A percentile compares a stretch with the other conserved stretches of the same genome.
These are phyloP conservation scores for Achaetomiella virescens DNA, from an alignment of 495 filamentous ascomycete species.

Conservation along the genomic window DNA sequence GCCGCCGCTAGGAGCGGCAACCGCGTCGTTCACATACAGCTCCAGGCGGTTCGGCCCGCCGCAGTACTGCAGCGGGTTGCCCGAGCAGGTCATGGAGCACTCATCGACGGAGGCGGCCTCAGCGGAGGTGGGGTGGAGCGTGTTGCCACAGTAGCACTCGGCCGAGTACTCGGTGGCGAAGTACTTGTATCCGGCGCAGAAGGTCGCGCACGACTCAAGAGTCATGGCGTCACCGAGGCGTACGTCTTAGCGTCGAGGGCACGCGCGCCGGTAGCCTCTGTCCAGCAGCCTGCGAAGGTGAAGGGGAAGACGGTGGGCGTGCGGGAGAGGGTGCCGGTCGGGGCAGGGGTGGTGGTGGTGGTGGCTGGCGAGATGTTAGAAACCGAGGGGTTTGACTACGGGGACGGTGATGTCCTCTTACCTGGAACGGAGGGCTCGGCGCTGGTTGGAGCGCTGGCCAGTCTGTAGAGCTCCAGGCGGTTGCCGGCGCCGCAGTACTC, in stretches of 20 bases:
- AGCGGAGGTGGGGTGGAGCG: slow-evolving; percentile 26
- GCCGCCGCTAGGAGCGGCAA: slow-evolving; percentile 1
- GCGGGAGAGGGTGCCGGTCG: slow-evolving; percentile 28
- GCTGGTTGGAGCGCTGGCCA: slow-evolving; percentile 7
- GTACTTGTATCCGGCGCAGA: slow-evolving; percentile 40
- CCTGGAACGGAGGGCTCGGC: slow-evolving; percentile 2
- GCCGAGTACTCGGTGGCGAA: slow-evolving; percentile 43
- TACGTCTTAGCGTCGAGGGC: slow-evolving; percentile 31
- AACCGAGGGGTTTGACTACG: background rate
- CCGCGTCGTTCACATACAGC: slow-evolving; percentile 28
- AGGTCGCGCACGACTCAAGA: slow-evolving; percentile 39
- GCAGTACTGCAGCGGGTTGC: slow-evolving; percentile 36
- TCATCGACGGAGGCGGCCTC: slow-evolving; percentile 23
- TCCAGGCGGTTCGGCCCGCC: slow-evolving; percentile 35
- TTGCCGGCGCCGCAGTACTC: slow-evolving; percentile 42
- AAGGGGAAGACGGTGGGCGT: slow-evolving; percentile 34
- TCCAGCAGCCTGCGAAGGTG: slow-evolving; percentile 40
- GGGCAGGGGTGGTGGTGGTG: slow-evolving; percentile 15
- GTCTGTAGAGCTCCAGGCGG: slow-evolving; percentile 35
- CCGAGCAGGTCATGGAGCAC: slow-evolving; percentile 38
- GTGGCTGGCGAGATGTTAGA: slow-evolving; percentile 5
- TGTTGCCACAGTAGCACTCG: slow-evolving; percentile 45
- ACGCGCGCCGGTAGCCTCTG: slow-evolving; percentile 35
- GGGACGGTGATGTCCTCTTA: slow-evolving; percentile 5
- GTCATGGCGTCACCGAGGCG: slow-evolving; percentile 39